Percentiles rank a stretch among this genome's conserved stretches.
Conservation (phyloP, 371 early-diverging fungal genomes). For the Actinomucor elegans region DNA sequence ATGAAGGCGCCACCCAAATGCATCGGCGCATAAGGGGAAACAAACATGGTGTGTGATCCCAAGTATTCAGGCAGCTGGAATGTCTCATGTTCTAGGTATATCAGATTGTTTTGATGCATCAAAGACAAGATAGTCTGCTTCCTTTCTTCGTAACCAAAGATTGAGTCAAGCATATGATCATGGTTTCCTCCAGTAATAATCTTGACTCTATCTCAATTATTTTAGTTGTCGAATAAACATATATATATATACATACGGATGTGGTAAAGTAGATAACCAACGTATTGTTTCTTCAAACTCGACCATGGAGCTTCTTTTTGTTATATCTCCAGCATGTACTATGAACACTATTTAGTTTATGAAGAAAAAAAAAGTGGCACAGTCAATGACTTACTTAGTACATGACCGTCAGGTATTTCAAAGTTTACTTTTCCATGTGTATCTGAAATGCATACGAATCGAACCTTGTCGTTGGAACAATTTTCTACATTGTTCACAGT, state of each 20-base stretch:
- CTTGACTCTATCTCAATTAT: slow-evolving; percentile 44
- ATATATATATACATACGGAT: slow-evolving; percentile 29
- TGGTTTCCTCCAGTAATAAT: slow-evolving; percentile 59
- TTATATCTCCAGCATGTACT: slow-evolving; percentile 55
- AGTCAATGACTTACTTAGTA: slow-evolving; percentile 32
- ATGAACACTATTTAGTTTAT: neutral
- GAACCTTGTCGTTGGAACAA: neutral
- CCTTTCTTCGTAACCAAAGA: slow-evolving; percentile 13
- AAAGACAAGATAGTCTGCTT: slow-evolving; percentile 19
- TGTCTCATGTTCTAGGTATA: slow-evolving; percentile 49
- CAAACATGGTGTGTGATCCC: slow-evolving; percentile 45
- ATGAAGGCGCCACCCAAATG: slow-evolving; percentile 59
- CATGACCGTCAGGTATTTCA: slow-evolving; percentile 45
- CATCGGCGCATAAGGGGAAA: slow-evolving; percentile 54
- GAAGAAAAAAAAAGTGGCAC: neutral
- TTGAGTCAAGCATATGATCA: slow-evolving; percentile 38
- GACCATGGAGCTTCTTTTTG: slow-evolving; percentile 27
- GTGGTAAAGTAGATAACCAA: slow-evolving; percentile 43
- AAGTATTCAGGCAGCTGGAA: slow-evolving; percentile 33
- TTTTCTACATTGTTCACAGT: slow-evolving; percentile 1
- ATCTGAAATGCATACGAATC: slow-evolving; percentile 54
- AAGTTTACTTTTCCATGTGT: slow-evolving; percentile 40
- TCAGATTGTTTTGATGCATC: slow-evolving; percentile 30
- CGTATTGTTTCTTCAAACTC: slow-evolving; percentile 27
- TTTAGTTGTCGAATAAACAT: too few species aligned